phyloP scores from a whole-genome alignment of 805 yeast species.

The Lachancea sp. region DNA sequence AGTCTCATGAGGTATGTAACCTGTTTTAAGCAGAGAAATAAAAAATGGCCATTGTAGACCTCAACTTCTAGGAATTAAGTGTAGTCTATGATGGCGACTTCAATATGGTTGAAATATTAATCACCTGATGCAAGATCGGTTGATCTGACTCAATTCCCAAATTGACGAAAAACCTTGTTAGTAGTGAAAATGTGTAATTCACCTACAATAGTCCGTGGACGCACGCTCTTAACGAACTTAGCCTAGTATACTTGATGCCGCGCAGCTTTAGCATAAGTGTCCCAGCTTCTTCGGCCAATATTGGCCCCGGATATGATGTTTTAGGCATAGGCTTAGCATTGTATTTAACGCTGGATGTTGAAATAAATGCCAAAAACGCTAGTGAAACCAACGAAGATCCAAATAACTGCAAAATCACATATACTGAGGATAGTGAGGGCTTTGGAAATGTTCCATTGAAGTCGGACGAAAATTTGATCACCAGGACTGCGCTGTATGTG shows the following conservation, averaged over 20 bases:
- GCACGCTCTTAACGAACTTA: too few relatives aligned
- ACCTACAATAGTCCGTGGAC: too few relatives aligned
- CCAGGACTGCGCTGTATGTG: conserved; percentile 88
- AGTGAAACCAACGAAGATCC: conserved; percentile 51
- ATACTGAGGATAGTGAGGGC: conserved; percentile 69
- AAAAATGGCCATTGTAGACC: too few relatives aligned
- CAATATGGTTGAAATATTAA: too few relatives aligned
- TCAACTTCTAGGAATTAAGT: too few relatives aligned
- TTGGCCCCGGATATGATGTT: conserved; percentile 98
- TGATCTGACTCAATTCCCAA: too few relatives aligned
- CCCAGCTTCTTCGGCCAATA: conserved; percentile 96
- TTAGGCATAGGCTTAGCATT: conserved; percentile 83
- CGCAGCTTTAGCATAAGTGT: conserved; percentile 60
- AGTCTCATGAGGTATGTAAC: too few relatives aligned
- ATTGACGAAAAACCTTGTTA: too few relatives aligned
- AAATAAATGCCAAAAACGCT: conserved; percentile 47
- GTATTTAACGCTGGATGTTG: conserved; percentile 63
- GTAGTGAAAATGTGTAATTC: too few relatives aligned
- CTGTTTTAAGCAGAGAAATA: too few relatives aligned
- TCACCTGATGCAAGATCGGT: too few relatives aligned
- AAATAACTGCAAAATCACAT: conserved; percentile 60
- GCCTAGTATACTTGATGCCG: conserved; percentile 30
- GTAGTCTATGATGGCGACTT: too few relatives aligned
- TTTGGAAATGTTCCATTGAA: conserved; percentile 70
- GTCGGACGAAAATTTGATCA: conserved; percentile 77